Percentiles rank a stretch among this genome's conserved stretches.
Evolutionary conservation across 495 filamentous ascomycete species (phyloP).

Genomic region (Penicillium tannophilum): DNA sequence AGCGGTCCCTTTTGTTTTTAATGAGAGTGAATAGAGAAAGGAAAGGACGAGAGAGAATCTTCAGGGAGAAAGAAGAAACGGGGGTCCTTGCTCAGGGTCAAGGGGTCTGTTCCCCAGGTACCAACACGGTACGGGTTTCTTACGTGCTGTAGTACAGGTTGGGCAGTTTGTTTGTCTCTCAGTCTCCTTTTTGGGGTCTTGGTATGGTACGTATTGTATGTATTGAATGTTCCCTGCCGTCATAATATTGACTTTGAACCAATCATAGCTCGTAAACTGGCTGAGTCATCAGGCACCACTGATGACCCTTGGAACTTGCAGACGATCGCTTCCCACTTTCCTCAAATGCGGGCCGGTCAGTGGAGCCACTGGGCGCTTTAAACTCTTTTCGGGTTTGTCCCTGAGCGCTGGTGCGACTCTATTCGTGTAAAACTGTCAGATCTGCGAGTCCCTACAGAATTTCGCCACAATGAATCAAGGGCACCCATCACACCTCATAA

Average conservation of each 20-base stretch:
- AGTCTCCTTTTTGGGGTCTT: background rate
- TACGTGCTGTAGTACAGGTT: background rate
- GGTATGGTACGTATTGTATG: constrained; percentile 2
- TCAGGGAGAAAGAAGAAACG: constrained; percentile 12
- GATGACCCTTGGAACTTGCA: constrained; percentile 1
- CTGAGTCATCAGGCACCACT: constrained; percentile 10
- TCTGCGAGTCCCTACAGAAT: constrained; percentile 1
- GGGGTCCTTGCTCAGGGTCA: constrained; percentile 20
- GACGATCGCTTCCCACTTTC: constrained; percentile 13
- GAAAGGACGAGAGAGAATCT: constrained; percentile 1
- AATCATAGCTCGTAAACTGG: background rate
- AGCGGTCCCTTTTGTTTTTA: constrained; percentile 5
- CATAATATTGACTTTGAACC: background rate
- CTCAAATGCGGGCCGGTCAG: background rate
- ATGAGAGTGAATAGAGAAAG: constrained; percentile 11
- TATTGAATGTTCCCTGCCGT: background rate
- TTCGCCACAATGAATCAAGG: background rate
- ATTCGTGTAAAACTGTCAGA: background rate
- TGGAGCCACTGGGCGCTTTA: background rate
- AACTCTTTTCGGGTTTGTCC: background rate
- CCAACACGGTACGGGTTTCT: background rate
- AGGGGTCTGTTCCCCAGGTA: constrained; percentile 14
- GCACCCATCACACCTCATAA: background rate
- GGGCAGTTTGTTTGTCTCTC: background rate
- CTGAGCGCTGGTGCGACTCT: constrained; percentile 5